Percentiles rank a stretch among this genome's conserved stretches.
Conservation (phyloP, 2,329 filamentous ascomycete species). For the Neonectria coccinea region DNA sequence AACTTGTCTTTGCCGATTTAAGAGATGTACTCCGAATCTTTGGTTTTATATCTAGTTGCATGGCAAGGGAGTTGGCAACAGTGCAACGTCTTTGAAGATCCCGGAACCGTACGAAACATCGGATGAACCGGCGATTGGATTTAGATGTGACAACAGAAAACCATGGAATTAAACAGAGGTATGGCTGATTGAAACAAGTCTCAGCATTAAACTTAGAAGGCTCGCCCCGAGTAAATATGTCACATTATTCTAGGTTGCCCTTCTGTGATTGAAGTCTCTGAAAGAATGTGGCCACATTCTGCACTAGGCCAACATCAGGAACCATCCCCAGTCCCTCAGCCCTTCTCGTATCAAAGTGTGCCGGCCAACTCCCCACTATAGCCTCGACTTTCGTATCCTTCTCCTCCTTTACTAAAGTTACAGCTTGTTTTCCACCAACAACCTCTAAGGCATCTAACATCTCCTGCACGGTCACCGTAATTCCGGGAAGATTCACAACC, state of each 20-base stretch:
- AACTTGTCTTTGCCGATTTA: background rate
- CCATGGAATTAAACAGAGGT: too few species aligned
- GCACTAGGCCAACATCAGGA: slow-evolving; percentile 54
- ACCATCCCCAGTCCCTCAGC: slow-evolving; percentile 66
- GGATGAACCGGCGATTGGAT: too few species aligned
- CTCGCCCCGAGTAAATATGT: too few species aligned
- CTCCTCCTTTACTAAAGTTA: slow-evolving; percentile 58
- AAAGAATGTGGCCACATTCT: slow-evolving; percentile 42
- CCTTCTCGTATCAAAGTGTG: slow-evolving; percentile 60
- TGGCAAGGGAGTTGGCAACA: background rate
- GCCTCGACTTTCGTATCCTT: slow-evolving; percentile 59
- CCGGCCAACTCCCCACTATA: slow-evolving; percentile 66
- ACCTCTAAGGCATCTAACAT: slow-evolving; percentile 62
- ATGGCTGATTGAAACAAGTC: too few species aligned
- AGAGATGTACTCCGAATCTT: background rate
- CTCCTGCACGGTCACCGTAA: slow-evolving; percentile 62
- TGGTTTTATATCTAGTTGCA: background rate
- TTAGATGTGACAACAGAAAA: too few species aligned
- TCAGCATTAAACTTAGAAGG: too few species aligned
- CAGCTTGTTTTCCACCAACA: slow-evolving; percentile 59
- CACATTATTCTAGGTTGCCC: background rate
- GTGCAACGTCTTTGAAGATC: background rate
- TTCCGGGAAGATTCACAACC: slow-evolving; percentile 64
- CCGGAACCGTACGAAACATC: too few species aligned
- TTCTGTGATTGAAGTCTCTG: background rate